Percentiles rank a stretch among this genome's conserved stretches.
phyloP scores from a whole-genome alignment of 1,139 yeast species.

The Torulaspora pretoriensis region DNA sequence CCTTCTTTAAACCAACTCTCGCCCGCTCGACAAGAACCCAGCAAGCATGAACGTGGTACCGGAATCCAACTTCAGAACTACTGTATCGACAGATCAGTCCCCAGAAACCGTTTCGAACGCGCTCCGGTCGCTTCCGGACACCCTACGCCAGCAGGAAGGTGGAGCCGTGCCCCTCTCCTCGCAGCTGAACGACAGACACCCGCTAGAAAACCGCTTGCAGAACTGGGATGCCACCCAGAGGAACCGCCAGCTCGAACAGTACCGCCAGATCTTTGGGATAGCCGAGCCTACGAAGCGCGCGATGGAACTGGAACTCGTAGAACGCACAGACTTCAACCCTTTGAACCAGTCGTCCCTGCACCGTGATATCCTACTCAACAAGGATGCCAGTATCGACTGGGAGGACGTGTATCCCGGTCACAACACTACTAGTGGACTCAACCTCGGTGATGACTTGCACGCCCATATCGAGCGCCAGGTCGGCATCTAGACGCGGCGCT shows the following conservation, averaged over 20 bases:
- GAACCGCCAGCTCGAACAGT: slow-evolving; percentile 66
- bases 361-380: slow-evolving; percentile 71
- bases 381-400: slow-evolving; percentile 80
- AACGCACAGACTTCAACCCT: slow-evolving; percentile 70
- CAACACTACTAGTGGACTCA: slow-evolving; percentile 20
- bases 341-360: slow-evolving; percentile 52
- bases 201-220: slow-evolving; percentile 67
- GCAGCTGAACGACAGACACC: slow-evolving; percentile 78
- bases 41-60: slow-evolving; percentile 33
- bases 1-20: not conserved
- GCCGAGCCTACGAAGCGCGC: slow-evolving; percentile 88
- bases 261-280: slow-evolving; percentile 68
- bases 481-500: slow-evolving; percentile 43
- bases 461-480: slow-evolving; percentile 64
- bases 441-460: slow-evolving; percentile 52
- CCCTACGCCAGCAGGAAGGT: slow-evolving; percentile 34
- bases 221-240: slow-evolving; percentile 80
- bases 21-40: not conserved
- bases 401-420: slow-evolving; percentile 73
- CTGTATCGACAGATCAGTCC: slow-evolving; percentile 25
- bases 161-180: slow-evolving; percentile 48
- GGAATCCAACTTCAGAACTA: slow-evolving; percentile 21
- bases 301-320: slow-evolving; percentile 79
- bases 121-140: slow-evolving; percentile 34
- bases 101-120: slow-evolving; percentile 26